Conservation (phyloP, 2,329 filamentous ascomycete genomes). For the Drechslera avenae region DNA sequence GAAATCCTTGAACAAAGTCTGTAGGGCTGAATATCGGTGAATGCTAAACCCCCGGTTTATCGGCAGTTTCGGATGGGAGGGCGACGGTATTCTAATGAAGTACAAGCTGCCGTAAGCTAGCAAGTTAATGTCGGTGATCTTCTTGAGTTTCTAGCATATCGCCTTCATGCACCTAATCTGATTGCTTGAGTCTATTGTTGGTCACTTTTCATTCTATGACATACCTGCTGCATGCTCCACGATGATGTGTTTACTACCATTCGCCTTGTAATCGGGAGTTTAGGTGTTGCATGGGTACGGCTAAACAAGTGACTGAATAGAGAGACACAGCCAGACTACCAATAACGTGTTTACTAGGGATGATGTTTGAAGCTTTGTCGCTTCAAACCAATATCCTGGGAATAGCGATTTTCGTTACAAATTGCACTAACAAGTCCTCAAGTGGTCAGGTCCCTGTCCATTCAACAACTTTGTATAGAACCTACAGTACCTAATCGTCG, state of each 20-base stretch:
- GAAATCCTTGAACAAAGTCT: slow-evolving; percentile 17
- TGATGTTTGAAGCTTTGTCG: slow-evolving; percentile 44
- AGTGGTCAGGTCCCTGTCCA: slow-evolving; percentile 13
- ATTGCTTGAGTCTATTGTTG: slow-evolving; percentile 30
- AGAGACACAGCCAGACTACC: too few species aligned
- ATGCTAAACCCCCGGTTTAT: too few species aligned
- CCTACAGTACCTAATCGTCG: slow-evolving; percentile 52
- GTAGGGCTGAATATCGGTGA: slow-evolving; percentile 43
- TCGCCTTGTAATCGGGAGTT: too few species aligned
- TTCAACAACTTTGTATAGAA: background rate
- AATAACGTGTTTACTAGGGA: too few species aligned
- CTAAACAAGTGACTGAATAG: too few species aligned
- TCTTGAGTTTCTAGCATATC: slow-evolving; percentile 35
- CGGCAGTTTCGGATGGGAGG: too few species aligned
- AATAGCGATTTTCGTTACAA: slow-evolving; percentile 49
- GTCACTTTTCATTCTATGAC: slow-evolving; percentile 41
- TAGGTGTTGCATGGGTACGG: too few species aligned
- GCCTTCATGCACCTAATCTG: slow-evolving; percentile 32
- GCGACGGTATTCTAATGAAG: too few species aligned
- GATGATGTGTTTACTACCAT: slow-evolving; percentile 50
- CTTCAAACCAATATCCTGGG: slow-evolving; percentile 53
- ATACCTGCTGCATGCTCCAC: slow-evolving; percentile 46
- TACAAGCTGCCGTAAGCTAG: slow-evolving; percentile 48
- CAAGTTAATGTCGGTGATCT: slow-evolving; percentile 43
- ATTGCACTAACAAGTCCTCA: slow-evolving; percentile 37